Conservation (phyloP, 129 eudicot genomes). For the carrot (Daucus carota) region DH1_v3.0 NC_030387.2:36754001-36754500, state of each 20-base stretch:
- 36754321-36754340: constrained; percentile 75
- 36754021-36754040: constrained; percentile 54
- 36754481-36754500: constrained; percentile 78
- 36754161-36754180: constrained; percentile 92
- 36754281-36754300: constrained; percentile 80
- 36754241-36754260: not conserved
- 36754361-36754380: constrained; percentile 38
- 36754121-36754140: constrained; percentile 72
- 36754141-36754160: constrained; percentile 77
- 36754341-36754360: constrained; percentile 60
- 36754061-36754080: constrained; percentile 64
- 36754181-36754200: constrained; percentile 80
- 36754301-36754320: constrained; percentile 83
- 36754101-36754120: constrained; percentile 68
- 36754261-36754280: not conserved
- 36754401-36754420: constrained; percentile 54
- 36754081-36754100: constrained; percentile 53
- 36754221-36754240: not conserved
- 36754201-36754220: not conserved
- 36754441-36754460: constrained; percentile 83
- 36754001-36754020: constrained; percentile 83
- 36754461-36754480: constrained; percentile 89
- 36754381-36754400: constrained; percentile 53
- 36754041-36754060: constrained; percentile 68
- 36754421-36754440: constrained; percentile 60